Evolutionary conservation across 2,329 filamentous ascomycete species (phyloP).

Genomic region (Rutstroemia sydowiana): DNA sequence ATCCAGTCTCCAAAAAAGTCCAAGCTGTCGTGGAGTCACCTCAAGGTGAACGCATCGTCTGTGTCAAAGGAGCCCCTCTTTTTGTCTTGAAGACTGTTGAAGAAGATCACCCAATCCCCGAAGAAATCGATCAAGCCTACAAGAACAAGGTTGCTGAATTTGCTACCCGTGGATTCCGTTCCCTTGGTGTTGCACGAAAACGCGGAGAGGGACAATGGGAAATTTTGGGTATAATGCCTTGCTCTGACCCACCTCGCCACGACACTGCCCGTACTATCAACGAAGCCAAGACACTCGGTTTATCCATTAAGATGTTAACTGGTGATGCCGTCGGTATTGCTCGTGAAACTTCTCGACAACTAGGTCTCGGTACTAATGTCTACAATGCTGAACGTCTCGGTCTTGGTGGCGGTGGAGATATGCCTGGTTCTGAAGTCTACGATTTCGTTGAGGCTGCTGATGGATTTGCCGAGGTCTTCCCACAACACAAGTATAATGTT

Average conservation of each 20-base stretch:
- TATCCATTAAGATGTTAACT: constrained; percentile 94
- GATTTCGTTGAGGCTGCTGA: constrained; percentile 94
- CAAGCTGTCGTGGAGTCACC: constrained; percentile 76
- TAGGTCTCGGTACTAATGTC: constrained; percentile 86
- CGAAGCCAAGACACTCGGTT: constrained; percentile 79
- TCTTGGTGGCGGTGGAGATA: constrained; percentile 82
- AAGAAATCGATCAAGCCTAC: constrained; percentile 73
- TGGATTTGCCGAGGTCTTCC: constrained; percentile 91
- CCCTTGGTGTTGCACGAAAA: constrained; percentile 88
- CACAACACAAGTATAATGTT: constrained; percentile 91
- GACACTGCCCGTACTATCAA: constrained; percentile 86
- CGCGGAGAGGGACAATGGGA: constrained; percentile 76
- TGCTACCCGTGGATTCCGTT: constrained; percentile 87
- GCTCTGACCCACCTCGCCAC: constrained; percentile 83
- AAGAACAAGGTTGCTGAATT: constrained; percentile 92
- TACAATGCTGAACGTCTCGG: constrained; percentile 91
- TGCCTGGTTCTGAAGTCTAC: constrained; percentile 89
- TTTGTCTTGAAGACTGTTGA: constrained; percentile 83
- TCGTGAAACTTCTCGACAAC: constrained; percentile 82
- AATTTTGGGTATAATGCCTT: constrained; percentile 92
- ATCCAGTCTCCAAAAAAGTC: constrained; percentile 91
- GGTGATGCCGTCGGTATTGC: constrained; percentile 91
- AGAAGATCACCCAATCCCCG: constrained; percentile 72
- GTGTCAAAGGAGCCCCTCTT: constrained; percentile 85
- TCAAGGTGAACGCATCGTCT: constrained; percentile 75